phyloP scores from a whole-genome alignment of 2,329 filamentous ascomycete genomes.

The Trichoderma sp. region DNA sequence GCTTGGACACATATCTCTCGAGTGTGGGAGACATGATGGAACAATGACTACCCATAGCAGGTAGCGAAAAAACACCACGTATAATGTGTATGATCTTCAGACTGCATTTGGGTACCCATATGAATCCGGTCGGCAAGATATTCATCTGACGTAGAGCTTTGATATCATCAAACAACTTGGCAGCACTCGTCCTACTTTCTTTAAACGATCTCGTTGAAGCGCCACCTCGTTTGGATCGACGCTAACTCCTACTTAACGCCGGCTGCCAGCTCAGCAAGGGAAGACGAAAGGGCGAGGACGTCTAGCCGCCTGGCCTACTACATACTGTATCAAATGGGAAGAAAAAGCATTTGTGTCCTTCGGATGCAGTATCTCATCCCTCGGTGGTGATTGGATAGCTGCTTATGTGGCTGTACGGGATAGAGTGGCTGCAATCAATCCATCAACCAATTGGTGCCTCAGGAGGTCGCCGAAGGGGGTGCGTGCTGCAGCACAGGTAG shows the following conservation, averaged over 20 bases:
- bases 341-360: neutral
- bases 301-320: neutral
- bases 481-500: slow-evolving; percentile 1
- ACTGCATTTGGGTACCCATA: neutral
- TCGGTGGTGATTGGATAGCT: neutral
- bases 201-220: slow-evolving; percentile 10
- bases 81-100: neutral
- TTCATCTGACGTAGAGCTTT: neutral
- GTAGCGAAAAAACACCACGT: neutral
- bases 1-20: neutral
- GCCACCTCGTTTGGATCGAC: slow-evolving; percentile 12
- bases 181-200: neutral
- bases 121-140: neutral
- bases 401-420: slow-evolving; percentile 11
- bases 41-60: neutral
- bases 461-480: slow-evolving; percentile 16
- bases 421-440: slow-evolving; percentile 17
- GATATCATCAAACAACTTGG: neutral
- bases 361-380: neutral
- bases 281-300: neutral
- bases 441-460: slow-evolving; percentile 10
- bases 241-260: slow-evolving; percentile 5
- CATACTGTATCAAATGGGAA: neutral
- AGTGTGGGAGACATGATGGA: neutral
- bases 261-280: slow-evolving; percentile 2